phyloP scores from a whole-genome alignment of 2,329 filamentous ascomycete genomes.

The Microsporum canis region DNA sequence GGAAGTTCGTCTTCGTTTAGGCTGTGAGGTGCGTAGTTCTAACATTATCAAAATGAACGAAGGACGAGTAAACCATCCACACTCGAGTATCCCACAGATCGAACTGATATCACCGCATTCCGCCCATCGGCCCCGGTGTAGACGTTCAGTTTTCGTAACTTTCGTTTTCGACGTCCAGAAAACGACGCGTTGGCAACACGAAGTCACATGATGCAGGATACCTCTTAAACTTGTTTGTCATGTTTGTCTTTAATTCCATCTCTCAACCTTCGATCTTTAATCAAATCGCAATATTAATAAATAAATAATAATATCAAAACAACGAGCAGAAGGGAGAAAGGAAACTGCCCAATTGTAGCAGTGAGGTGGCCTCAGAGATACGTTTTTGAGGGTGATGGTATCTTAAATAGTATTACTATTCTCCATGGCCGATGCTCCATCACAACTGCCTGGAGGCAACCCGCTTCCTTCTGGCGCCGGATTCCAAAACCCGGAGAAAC shows the following conservation, averaged over 20 bases:
- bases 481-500: not conserved
- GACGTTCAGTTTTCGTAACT: not conserved
- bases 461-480: not conserved
- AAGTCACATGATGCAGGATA: not conserved
- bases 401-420: not conserved
- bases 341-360: not conserved
- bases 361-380: not conserved
- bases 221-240: not conserved
- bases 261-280: not conserved
- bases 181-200: not conserved
- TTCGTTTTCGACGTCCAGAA: not conserved
- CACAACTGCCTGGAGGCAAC: conserved; percentile 1
- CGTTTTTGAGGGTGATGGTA: not conserved
- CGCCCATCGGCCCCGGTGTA: too few relatives aligned
- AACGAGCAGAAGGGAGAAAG: not conserved
- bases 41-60: not conserved
- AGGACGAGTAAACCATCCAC: not conserved
- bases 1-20: not conserved
- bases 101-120: not conserved
- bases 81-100: not conserved
- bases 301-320: not conserved
- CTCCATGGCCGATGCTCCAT: conserved; percentile 8
- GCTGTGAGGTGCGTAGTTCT: not conserved
- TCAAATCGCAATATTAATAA: not conserved
- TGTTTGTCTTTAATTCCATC: not conserved